Conservation (phyloP, 805 yeast genomes). For the Ogataea siamensis region DNA sequence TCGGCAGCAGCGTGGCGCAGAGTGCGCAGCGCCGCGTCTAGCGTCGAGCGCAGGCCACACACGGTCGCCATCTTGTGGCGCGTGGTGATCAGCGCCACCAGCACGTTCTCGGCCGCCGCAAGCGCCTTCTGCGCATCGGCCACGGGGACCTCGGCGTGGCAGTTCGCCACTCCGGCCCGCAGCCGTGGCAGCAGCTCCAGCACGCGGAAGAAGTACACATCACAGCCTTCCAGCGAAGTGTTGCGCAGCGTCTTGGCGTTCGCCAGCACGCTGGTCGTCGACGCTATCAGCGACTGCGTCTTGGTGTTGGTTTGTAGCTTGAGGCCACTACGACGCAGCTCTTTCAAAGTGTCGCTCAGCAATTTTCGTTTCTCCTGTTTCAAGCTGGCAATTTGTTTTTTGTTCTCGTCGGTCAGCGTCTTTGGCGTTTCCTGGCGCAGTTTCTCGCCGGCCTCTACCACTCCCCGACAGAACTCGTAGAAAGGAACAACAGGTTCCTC, state of each 20-base stretch:
- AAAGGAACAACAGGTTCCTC: conserved; percentile 46
- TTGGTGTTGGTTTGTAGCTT: conserved; percentile 64
- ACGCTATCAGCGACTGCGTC: conserved; percentile 57
- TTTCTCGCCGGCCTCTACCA: conserved; percentile 55
- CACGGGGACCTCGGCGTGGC: conserved; percentile 72
- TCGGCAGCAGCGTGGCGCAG: conserved; percentile 1
- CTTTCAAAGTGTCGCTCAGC: conserved; percentile 73
- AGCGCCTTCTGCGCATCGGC: conserved; percentile 73
- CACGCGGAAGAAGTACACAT: conserved; percentile 61
- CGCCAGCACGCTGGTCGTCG: conserved; percentile 62
- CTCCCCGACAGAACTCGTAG: conserved; percentile 51
- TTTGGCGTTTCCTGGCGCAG: conserved; percentile 78
- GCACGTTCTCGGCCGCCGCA: conserved; percentile 70
- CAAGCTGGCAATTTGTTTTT: conserved; percentile 66
- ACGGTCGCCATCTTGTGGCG: conserved; percentile 47
- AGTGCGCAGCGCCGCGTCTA: background rate
- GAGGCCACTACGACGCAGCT: conserved; percentile 74
- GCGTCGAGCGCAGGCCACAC: conserved; percentile 8
- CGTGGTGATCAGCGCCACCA: conserved; percentile 53
- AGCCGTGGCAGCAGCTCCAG: conserved; percentile 80
- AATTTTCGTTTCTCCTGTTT: conserved; percentile 79
- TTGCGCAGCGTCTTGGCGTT: conserved; percentile 45
- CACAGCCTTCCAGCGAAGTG: conserved; percentile 39
- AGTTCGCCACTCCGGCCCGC: conserved; percentile 58
- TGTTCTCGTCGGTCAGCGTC: conserved; percentile 65